Evolutionary conservation across 495 filamentous ascomycete genomes (phyloP).

Genomic region (Penicillium taxi): DNA sequence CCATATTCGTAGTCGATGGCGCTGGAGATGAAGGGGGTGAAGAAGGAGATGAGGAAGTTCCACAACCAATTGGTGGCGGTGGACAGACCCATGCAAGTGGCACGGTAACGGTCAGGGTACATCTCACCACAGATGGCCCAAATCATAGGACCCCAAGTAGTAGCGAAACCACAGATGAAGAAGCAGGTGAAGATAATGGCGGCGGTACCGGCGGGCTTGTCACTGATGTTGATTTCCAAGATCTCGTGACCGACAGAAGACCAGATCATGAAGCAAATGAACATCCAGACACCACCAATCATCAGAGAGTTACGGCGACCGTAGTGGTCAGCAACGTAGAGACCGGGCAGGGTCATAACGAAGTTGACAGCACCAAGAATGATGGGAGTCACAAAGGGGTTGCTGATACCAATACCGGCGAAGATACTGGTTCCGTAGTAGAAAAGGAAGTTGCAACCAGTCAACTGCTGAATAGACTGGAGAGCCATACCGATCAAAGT

Average conservation of each 20-base stretch:
- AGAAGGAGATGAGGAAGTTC: constrained; percentile 84
- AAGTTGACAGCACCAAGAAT: constrained; percentile 72
- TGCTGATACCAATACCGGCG: constrained; percentile 54
- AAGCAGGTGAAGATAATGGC: constrained; percentile 74
- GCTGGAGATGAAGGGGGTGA: constrained; percentile 66
- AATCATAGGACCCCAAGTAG: constrained; percentile 76
- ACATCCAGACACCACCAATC: constrained; percentile 59
- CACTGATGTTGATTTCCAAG: constrained; percentile 44
- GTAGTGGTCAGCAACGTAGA: constrained; percentile 64
- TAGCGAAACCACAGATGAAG: constrained; percentile 54
- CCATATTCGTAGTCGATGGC: constrained; percentile 69
- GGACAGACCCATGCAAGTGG: constrained; percentile 64
- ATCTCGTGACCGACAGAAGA: constrained; percentile 59
- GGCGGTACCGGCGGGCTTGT: constrained; percentile 56
- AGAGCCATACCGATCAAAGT: constrained; percentile 60
- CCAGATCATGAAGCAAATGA: constrained; percentile 65
- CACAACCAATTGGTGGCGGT: constrained; percentile 83
- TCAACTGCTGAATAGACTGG: constrained; percentile 66
- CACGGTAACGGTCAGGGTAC: constrained; percentile 70
- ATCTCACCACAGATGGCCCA: constrained; percentile 78
- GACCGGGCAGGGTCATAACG: constrained; percentile 59
- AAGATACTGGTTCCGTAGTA: constrained; percentile 76
- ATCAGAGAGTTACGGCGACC: constrained; percentile 63
- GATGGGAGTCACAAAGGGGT: constrained; percentile 65
- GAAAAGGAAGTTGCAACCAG: constrained; percentile 74